A percentile compares a stretch with the other conserved stretches of the same genome.
These are phyloP conservation scores for Diaporthe nobilis DNA, from an alignment of 2,329 filamentous ascomycete genomes.

Conservation along the genomic window DNA sequence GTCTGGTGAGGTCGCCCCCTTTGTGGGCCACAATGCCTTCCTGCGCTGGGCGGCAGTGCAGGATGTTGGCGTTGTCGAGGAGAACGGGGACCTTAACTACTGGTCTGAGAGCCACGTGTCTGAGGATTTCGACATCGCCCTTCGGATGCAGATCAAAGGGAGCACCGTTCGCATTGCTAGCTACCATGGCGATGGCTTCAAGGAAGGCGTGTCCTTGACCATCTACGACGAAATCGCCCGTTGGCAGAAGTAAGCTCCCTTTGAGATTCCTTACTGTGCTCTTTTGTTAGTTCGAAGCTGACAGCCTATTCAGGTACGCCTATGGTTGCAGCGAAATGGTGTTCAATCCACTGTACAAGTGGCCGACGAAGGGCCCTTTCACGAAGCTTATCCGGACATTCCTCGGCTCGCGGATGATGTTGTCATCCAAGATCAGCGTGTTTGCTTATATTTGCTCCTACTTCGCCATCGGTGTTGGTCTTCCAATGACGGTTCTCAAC, in stretches of 20 bases:
- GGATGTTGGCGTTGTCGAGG: constrained; percentile 57
- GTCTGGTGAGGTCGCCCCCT: constrained; percentile 80
- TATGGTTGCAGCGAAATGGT: constrained; percentile 80
- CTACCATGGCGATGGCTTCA: constrained; percentile 78
- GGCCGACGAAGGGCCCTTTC: constrained; percentile 74
- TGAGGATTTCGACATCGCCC: constrained; percentile 83
- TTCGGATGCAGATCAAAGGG: constrained; percentile 78
- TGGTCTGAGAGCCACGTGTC: constrained; percentile 85
- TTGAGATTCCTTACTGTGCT: no score
- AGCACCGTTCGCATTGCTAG: constrained; percentile 78
- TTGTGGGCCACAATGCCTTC: constrained; percentile 84
- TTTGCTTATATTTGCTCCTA: constrained; percentile 76
- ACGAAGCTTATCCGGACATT: constrained; percentile 76
- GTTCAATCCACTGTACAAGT: constrained; percentile 75
- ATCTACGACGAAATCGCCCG: constrained; percentile 80
- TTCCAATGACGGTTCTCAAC: constrained; percentile 77
- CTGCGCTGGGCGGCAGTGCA: constrained; percentile 72
- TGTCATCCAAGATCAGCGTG: constrained; percentile 79
- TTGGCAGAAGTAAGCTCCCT: constrained; percentile 71
- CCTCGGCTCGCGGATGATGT: constrained; percentile 71
- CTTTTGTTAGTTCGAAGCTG: neutral
- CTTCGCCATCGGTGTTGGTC: constrained; percentile 78
- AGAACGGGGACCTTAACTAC: constrained; percentile 69
- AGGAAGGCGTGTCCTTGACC: constrained; percentile 80
- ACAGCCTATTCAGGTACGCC: constrained; percentile 61